Percentiles rank a stretch among this genome's conserved stretches.
phyloP scores from a whole-genome alignment of 345 rosid genomes.

The Eucalyptus cloeziana region DNA sequence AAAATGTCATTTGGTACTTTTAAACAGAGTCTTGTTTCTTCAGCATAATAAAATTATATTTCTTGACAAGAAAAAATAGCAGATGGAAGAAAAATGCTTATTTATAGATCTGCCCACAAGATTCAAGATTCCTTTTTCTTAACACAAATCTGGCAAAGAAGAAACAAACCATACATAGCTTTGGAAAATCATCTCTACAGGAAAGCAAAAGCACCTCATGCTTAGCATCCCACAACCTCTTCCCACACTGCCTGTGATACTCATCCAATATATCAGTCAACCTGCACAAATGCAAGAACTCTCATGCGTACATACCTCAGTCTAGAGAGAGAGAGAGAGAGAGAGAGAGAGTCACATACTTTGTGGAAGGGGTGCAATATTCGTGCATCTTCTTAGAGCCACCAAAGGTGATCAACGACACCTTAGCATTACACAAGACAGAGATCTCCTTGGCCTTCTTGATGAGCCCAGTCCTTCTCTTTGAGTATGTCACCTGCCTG shows the following conservation, averaged over 20 bases:
- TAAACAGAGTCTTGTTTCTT: not conserved
- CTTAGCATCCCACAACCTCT: slow-evolving; percentile 88
- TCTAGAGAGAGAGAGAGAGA: not conserved
- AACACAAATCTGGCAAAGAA: not conserved
- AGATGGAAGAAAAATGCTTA: not conserved
- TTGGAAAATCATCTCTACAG: not conserved
- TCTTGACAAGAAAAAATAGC: not conserved
- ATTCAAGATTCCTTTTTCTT: not conserved
- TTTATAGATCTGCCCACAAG: not conserved
- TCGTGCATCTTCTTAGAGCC: slow-evolving; percentile 37
- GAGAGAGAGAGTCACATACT: not conserved
- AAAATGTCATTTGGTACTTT: not conserved
- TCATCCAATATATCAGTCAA: slow-evolving; percentile 64
- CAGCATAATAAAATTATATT: not conserved
- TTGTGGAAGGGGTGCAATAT: slow-evolving; percentile 10
- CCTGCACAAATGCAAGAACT: slow-evolving; percentile 8
- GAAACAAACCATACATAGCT: not conserved
- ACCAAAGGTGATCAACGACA: slow-evolving; percentile 25
- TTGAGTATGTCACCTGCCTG: slow-evolving; percentile 36
- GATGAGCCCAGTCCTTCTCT: slow-evolving; percentile 35
- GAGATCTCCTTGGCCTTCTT: slow-evolving; percentile 41
- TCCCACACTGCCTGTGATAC: slow-evolving; percentile 68
- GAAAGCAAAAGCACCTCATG: slow-evolving; percentile 58
- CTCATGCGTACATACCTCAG: not conserved
- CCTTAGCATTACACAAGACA: slow-evolving; percentile 35